Percentiles rank a stretch among this genome's conserved stretches.
These are phyloP conservation scores for Vachellia collinsii DNA, from an alignment of 306 rosid species.

Conservation along the genomic window DNA sequence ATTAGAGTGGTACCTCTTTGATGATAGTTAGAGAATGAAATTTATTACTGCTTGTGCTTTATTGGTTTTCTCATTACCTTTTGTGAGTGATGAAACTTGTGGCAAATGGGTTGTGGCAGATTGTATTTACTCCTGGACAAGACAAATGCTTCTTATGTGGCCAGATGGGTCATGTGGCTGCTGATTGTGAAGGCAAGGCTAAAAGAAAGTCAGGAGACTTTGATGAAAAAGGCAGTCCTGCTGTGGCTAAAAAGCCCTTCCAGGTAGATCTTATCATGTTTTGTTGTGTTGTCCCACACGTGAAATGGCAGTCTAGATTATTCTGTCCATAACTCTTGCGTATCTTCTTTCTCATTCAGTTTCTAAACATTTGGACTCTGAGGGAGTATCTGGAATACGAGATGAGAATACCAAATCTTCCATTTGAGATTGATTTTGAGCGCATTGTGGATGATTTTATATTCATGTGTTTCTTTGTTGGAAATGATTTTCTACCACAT, in stretches of 20 bases:
- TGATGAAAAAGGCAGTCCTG: conserved; percentile 80
- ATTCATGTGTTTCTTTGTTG: conserved; percentile 94
- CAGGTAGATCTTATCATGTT: conserved; percentile 58
- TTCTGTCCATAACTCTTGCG: not conserved
- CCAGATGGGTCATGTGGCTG: conserved; percentile 93
- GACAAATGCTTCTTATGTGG: conserved; percentile 97
- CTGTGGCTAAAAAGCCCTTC: conserved; percentile 76
- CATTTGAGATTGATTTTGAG: conserved; percentile 80
- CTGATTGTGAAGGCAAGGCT: conserved; percentile 84
- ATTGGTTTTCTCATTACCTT: conserved; percentile 26
- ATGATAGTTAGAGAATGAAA: conserved; percentile 13
- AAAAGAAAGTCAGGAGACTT: conserved; percentile 87
- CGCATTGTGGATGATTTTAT: conserved; percentile 93
- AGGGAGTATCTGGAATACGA: conserved; percentile 93
- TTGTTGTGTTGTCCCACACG: not conserved
- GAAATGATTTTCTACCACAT: conserved; percentile 97
- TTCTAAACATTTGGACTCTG: conserved; percentile 91
- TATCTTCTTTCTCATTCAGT: conserved; percentile 52
- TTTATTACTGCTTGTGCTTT: not conserved
- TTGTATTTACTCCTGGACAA: conserved; percentile 93
- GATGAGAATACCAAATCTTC: conserved; percentile 71
- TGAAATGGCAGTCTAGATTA: not conserved
- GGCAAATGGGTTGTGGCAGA: conserved; percentile 52
- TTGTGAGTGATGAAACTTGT: conserved; percentile 27
- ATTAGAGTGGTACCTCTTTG: conserved; percentile 8